A percentile compares a stretch with the other conserved stretches of the same genome.
Conservation (phyloP, 208 protist genomes). For the Trichomonas vaginalis region DNA sequence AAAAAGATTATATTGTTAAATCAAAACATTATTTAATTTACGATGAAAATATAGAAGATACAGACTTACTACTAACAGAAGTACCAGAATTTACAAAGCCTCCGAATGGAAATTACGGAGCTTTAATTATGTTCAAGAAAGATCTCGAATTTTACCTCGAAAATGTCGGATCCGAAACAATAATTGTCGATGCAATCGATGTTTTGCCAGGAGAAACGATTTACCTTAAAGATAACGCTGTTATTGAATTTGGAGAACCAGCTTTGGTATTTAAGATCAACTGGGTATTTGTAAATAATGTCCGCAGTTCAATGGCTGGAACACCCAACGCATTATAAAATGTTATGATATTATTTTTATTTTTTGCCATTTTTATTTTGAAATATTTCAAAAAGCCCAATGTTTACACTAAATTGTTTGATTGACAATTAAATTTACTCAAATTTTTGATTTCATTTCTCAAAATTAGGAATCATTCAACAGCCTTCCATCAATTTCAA, state of each 20-base stretch:
- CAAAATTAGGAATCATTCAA: too few relatives aligned
- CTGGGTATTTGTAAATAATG: background rate
- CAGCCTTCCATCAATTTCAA: too few relatives aligned
- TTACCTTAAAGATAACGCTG: background rate
- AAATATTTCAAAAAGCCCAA: too few relatives aligned
- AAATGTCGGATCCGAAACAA: background rate
- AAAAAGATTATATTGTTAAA: background rate
- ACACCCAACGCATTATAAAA: too few relatives aligned
- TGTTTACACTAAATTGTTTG: too few relatives aligned
- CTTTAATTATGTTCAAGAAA: background rate
- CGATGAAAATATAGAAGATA: background rate
- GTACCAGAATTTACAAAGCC: background rate
- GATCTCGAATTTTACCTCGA: background rate
- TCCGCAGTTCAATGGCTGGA: background rate
- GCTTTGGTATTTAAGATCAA: background rate
- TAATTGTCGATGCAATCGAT: background rate
- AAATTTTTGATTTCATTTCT: too few relatives aligned
- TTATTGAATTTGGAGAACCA: background rate
- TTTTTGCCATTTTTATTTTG: too few relatives aligned
- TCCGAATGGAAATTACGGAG: background rate
- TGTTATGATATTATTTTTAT: too few relatives aligned
- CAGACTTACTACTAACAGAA: background rate
- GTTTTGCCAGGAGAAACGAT: background rate
- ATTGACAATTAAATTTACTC: too few relatives aligned
- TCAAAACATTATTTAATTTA: background rate